phyloP scores from a whole-genome alignment of 2,329 filamentous ascomycete species.

The Septoria petroselini region DNA sequence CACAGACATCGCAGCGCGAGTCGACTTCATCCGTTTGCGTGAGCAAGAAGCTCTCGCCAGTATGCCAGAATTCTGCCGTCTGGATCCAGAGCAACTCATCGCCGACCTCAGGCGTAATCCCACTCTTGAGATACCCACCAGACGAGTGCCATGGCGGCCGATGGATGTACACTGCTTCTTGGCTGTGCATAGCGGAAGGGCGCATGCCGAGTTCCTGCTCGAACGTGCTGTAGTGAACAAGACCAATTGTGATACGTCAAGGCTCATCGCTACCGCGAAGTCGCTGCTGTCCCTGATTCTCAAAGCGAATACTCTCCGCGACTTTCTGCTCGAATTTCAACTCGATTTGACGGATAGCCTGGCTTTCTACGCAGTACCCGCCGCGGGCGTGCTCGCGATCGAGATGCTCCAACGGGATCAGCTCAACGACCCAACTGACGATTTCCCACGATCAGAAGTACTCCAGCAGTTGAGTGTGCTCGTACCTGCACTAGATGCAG shows the following conservation, averaged over 20 bases:
- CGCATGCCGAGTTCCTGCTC: slow-evolving; percentile 23
- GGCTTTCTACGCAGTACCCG: slow-evolving; percentile 22
- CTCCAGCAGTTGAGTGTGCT: slow-evolving; percentile 25
- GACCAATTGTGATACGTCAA: slow-evolving; percentile 12
- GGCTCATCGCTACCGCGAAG: slow-evolving; percentile 17
- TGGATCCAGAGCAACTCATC: slow-evolving; percentile 21
- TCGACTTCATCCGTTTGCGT: slow-evolving; percentile 14
- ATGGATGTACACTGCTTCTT: slow-evolving; percentile 21
- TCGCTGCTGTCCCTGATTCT: slow-evolving; percentile 20
- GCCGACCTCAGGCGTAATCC: slow-evolving; percentile 18
- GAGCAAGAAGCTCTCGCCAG: slow-evolving; percentile 14
- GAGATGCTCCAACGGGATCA: slow-evolving; percentile 24
- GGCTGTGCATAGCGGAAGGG: slow-evolving; percentile 10
- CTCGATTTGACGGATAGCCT: slow-evolving; percentile 21
- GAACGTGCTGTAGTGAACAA: slow-evolving; percentile 23
- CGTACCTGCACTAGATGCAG: slow-evolving; percentile 19
- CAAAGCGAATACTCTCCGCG: slow-evolving; percentile 13
- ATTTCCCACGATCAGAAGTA: slow-evolving; percentile 21
- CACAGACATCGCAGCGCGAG: slow-evolving; percentile 17
- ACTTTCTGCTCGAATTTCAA: slow-evolving; percentile 23
- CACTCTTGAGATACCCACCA: slow-evolving; percentile 8
- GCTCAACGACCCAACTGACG: slow-evolving; percentile 12
- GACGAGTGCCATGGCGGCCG: slow-evolving; percentile 18
- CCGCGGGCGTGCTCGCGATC: slow-evolving; percentile 25
- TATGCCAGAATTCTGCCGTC: slow-evolving; percentile 18